Evolutionary conservation across 768 basidiomycete species (phyloP).

Genomic region (Mycena chlorophos): DNA sequence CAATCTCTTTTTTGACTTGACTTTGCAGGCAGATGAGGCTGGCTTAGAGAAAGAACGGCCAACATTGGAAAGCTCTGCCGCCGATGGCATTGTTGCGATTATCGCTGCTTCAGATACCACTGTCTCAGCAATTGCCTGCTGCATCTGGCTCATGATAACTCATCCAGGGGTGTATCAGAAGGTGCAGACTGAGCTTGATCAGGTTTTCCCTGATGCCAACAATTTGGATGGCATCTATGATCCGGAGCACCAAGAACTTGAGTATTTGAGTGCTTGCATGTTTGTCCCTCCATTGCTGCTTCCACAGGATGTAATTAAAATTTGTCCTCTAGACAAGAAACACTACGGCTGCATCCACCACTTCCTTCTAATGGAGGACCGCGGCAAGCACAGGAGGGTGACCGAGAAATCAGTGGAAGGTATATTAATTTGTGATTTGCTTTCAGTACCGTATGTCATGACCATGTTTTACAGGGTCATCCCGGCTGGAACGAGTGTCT

Average conservation of each 20-base stretch:
- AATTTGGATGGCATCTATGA: slow-evolving; percentile 27
- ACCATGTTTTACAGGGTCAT: too few species aligned
- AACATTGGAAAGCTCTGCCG: slow-evolving; percentile 34
- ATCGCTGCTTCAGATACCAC: slow-evolving; percentile 44
- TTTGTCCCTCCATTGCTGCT: slow-evolving; percentile 15
- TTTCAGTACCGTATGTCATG: too few species aligned
- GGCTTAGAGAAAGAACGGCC: slow-evolving; percentile 34
- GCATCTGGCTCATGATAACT: slow-evolving; percentile 36
- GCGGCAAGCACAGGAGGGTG: slow-evolving; percentile 34
- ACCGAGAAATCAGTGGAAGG: slow-evolving; percentile 35
- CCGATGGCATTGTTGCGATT: slow-evolving; percentile 40
- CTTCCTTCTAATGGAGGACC: slow-evolving; percentile 40
- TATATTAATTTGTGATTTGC: too few species aligned
- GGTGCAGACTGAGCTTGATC: slow-evolving; percentile 37
- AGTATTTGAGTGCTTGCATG: slow-evolving; percentile 34
- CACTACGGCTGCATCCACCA: slow-evolving; percentile 46
- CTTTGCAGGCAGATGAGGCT: slow-evolving; percentile 42
- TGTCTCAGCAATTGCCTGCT: slow-evolving; percentile 1
- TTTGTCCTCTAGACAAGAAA: slow-evolving; percentile 40
- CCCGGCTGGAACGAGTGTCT: slow-evolving; percentile 35
- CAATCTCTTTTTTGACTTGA: neutral
- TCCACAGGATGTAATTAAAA: neutral
- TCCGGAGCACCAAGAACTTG: slow-evolving; percentile 26
- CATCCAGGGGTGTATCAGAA: slow-evolving; percentile 34
- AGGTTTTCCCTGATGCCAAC: slow-evolving; percentile 24